Evolutionary conservation across 202 grass and related monocot species (phyloP).

Genomic region (Saccharum hybrid): DNA sequence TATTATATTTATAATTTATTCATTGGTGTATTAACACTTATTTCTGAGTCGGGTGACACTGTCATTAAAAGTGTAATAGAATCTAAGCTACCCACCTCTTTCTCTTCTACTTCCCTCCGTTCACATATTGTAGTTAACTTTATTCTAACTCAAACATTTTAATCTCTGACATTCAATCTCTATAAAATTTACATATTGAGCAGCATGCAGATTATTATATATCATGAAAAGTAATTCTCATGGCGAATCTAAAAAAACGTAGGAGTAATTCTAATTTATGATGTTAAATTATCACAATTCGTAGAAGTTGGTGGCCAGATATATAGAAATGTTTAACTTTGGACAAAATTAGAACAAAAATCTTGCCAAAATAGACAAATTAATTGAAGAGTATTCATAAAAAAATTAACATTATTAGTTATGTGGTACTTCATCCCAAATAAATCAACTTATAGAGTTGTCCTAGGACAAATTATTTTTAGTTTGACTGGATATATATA

Average conservation of each 20-base stretch:
- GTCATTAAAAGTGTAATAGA: slow-evolving; percentile 13
- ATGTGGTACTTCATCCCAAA: not conserved
- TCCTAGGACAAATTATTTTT: not conserved
- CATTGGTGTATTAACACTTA: not conserved
- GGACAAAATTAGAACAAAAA: not conserved
- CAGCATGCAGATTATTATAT: too few species aligned
- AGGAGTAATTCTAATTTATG: too few species aligned
- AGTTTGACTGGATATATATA: not conserved
- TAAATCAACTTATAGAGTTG: not conserved
- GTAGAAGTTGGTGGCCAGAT: not conserved
- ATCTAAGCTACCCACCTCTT: not conserved
- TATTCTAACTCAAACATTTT: not conserved
- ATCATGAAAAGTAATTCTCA: too few species aligned
- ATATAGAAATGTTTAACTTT: not conserved
- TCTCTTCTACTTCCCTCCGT: not conserved
- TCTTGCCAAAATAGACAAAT: not conserved
- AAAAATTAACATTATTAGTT: not conserved
- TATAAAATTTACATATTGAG: not conserved
- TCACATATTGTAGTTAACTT: not conserved
- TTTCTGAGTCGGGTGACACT: not conserved
- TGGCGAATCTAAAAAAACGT: too few species aligned
- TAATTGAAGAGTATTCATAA: not conserved
- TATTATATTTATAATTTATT: not conserved
- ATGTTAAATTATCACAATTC: too few species aligned
- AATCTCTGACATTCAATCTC: not conserved